Evolutionary conservation across 2,329 filamentous ascomycete species (phyloP).

Genomic region (Paraphaeosphaeria minitans): DNA sequence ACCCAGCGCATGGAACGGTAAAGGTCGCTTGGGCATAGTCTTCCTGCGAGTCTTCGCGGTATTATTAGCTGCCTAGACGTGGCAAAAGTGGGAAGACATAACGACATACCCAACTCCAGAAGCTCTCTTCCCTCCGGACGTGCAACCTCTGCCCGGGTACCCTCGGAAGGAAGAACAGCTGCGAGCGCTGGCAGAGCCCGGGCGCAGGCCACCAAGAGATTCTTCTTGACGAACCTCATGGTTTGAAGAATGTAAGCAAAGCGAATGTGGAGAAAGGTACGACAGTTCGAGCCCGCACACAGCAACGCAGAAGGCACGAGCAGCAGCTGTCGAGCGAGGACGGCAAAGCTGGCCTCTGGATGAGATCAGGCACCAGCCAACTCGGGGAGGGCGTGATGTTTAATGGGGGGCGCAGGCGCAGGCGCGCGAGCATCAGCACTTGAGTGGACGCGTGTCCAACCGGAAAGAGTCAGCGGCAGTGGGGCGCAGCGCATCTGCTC

Average conservation of each 20-base stretch:
- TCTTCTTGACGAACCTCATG: conserved; percentile 43
- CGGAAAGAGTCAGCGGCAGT: conserved; percentile 22
- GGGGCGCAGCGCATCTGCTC: conserved; percentile 36
- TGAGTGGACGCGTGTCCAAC: conserved; percentile 19
- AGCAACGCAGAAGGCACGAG: conserved; percentile 19
- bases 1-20: conserved; percentile 48
- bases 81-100: conserved; percentile 29
- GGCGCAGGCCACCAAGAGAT: conserved; percentile 36
- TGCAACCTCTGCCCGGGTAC: conserved; percentile 19
- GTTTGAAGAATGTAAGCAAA: conserved; percentile 14
- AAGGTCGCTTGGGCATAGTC: conserved; percentile 50
- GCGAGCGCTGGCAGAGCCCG: conserved; percentile 37
- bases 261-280: conserved; percentile 19
- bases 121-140: conserved; percentile 25
- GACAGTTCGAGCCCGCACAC: conserved; percentile 21
- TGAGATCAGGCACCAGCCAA: conserved; percentile 41
- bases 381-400: conserved; percentile 21
- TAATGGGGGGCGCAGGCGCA: conserved; percentile 21
- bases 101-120: conserved; percentile 39
- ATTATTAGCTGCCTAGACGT: conserved; percentile 42
- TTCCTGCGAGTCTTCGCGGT: conserved; percentile 36
- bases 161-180: conserved; percentile 31
- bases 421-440: conserved; percentile 20
- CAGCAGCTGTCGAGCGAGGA: conserved; percentile 17
- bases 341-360: conserved; percentile 25